These are phyloP conservation scores for Chamaenerion angustifolium DNA, from an alignment of 345 rosid species.

Conservation along the genomic window DNA sequence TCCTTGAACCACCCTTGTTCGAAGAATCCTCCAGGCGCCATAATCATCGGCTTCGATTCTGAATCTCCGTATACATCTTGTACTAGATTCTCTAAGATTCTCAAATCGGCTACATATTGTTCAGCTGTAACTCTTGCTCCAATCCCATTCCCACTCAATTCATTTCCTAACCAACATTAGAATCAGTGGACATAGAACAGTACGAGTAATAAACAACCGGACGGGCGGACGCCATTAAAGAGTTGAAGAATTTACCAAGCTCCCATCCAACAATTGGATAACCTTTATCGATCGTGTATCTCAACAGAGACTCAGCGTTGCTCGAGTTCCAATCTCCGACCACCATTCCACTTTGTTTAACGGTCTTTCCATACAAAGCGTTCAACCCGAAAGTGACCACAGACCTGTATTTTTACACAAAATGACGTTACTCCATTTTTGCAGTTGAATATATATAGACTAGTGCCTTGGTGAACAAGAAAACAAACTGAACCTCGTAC, in stretches of 20 bases:
- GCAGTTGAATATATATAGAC: background rate
- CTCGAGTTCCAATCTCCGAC: slow-evolving; percentile 33
- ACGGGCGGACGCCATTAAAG: too few relatives aligned
- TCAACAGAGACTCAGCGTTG: slow-evolving; percentile 24
- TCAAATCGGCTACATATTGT: slow-evolving; percentile 26
- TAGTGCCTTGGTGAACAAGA: background rate
- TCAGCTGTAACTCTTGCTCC: slow-evolving; percentile 24
- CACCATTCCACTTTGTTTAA: slow-evolving; percentile 14
- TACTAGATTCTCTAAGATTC: slow-evolving; percentile 15
- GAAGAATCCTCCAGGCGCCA: slow-evolving; percentile 47
- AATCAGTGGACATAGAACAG: too few relatives aligned
- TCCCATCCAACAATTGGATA: slow-evolving; percentile 31
- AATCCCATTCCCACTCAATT: slow-evolving; percentile 31
- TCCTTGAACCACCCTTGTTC: slow-evolving; percentile 20
- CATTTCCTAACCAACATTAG: slow-evolving; percentile 29
- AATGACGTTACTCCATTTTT: too few relatives aligned
- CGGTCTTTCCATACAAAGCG: slow-evolving; percentile 22
- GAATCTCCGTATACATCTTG: slow-evolving; percentile 16
- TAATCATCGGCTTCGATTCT: slow-evolving; percentile 21
- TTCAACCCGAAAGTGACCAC: slow-evolving; percentile 30
- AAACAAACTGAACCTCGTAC: background rate
- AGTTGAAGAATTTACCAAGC: too few relatives aligned
- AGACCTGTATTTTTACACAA: slow-evolving; percentile 17
- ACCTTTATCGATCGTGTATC: slow-evolving; percentile 30
- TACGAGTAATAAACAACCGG: too few relatives aligned